Evolutionary conservation across 257 asterid genomes (phyloP), one percentile per base, ranked within the genome.

Genomic region (Jasminum sambac): DNA sequence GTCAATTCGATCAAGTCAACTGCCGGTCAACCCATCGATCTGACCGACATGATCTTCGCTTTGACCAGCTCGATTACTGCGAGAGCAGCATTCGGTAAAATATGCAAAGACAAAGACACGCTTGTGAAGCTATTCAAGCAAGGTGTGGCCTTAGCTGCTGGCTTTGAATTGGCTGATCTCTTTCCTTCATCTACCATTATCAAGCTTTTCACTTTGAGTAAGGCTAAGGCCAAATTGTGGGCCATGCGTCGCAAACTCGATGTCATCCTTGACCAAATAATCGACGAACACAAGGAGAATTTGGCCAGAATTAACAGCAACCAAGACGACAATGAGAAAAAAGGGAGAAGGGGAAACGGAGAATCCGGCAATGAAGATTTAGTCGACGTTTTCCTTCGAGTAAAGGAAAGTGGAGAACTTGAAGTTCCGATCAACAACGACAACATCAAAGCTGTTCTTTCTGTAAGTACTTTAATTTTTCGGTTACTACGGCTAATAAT

Each of bases 371-470:
- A 55, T 13, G 62, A 55, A 55, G 62, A 55, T 21, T 23, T 55
- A 55, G 62, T 55, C 5, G 62, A 55, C 23, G 62, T 55, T 19
- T 55, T 55, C 36, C 34, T 55, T 0, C 26, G 62, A 55, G 36
- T 55, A 23, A 55, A 55, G 62, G 62, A 55, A 55, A 55, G 62
- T 19, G 62, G 62, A 5, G 62, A 55, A 55, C 62, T 55, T 10
- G 62, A 55, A 10, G 23, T 55, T 55, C 62, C 62, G 8, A 55
- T 55, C 4, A 55, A 55, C 8, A 19, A 55, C 11, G 62, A 55
- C 34, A 55, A 55, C 62, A 55, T 55, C 62, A 55, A 55, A 55
- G 62, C 62, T 21, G 62, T 55, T 55, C 62, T 55, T 21, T 55
- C 62, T 21, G 62, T 55, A 21, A 55, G 62, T 55, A 21, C 23